phyloP scores from a whole-genome alignment of 2,329 filamentous ascomycete species.

The Hymenoscyphus fructigenus region DNA sequence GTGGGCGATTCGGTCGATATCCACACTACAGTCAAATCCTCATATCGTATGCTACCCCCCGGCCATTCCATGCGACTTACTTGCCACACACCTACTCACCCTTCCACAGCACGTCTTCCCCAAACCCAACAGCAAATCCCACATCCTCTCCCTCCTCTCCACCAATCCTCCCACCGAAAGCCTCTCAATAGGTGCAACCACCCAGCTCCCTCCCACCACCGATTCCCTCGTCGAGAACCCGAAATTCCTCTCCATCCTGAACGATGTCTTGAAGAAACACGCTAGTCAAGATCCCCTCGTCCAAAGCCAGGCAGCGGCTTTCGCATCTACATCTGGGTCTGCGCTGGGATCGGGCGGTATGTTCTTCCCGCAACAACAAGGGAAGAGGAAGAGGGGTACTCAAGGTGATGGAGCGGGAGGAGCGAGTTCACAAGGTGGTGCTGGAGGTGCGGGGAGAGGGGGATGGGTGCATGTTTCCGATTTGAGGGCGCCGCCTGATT shows the following conservation, averaged over 20 bases:
- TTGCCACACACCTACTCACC: background rate
- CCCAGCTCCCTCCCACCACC: slow-evolving; percentile 59
- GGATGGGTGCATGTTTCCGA: slow-evolving; percentile 68
- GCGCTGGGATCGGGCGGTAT: slow-evolving; percentile 52
- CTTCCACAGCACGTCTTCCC: slow-evolving; percentile 55
- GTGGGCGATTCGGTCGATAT: slow-evolving; percentile 20
- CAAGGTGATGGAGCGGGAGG: slow-evolving; percentile 50
- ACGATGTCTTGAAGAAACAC: slow-evolving; percentile 54
- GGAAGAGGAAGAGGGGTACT: slow-evolving; percentile 36
- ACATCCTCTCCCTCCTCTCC: slow-evolving; percentile 60
- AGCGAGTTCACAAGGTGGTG: slow-evolving; percentile 59
- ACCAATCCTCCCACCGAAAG: slow-evolving; percentile 52
- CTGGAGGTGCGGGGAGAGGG: slow-evolving; percentile 58
- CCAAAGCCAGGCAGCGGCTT: slow-evolving; percentile 55
- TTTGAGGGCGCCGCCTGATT: slow-evolving; percentile 62
- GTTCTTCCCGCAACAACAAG: slow-evolving; percentile 45
- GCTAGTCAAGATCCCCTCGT: slow-evolving; percentile 57
- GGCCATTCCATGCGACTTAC: background rate
- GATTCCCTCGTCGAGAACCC: slow-evolving; percentile 59
- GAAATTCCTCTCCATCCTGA: slow-evolving; percentile 57
- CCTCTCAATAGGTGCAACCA: slow-evolving; percentile 60
- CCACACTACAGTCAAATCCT: slow-evolving; percentile 34
- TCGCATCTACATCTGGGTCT: slow-evolving; percentile 57
- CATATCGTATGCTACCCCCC: slow-evolving; percentile 28
- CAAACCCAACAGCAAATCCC: slow-evolving; percentile 46